Conservation (phyloP, 805 yeast species). For the Peterozyma toletana region DNA sequence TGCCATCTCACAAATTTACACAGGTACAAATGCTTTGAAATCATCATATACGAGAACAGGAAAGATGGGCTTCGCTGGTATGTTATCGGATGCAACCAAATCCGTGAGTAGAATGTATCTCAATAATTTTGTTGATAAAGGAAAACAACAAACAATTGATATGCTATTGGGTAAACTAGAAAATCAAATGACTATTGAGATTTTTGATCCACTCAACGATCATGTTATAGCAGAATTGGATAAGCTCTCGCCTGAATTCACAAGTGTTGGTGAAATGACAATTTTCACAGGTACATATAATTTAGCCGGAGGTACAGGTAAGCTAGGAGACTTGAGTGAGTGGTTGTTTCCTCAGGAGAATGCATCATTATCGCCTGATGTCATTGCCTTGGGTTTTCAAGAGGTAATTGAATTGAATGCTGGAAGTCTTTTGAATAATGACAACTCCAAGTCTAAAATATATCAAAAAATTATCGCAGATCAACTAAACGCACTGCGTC, state of each 20-base stretch:
- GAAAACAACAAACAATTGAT: slow-evolving; percentile 86
- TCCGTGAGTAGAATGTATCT: slow-evolving; percentile 93
- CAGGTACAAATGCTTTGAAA: slow-evolving; percentile 96
- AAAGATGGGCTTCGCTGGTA: slow-evolving; percentile 94
- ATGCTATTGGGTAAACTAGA: slow-evolving; percentile 75
- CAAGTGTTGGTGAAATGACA: slow-evolving; percentile 50
- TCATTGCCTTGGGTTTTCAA: slow-evolving; percentile 87
- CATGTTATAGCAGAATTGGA: slow-evolving; percentile 63
- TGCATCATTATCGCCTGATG: slow-evolving; percentile 51
- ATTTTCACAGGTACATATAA: slow-evolving; percentile 84
- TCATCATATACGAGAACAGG: slow-evolving; percentile 93
- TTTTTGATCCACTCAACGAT: slow-evolving; percentile 86
- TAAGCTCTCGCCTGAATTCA: slow-evolving; percentile 42
- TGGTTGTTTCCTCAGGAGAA: slow-evolving; percentile 80
- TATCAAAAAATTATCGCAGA: slow-evolving; percentile 70
- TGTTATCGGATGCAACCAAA: slow-evolving; percentile 94
- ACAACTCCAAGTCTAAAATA: slow-evolving; percentile 62
- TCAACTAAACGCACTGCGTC: slow-evolving; percentile 41
- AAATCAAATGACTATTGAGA: slow-evolving; percentile 59
- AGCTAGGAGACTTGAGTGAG: slow-evolving; percentile 48
- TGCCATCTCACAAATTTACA: slow-evolving; percentile 88
- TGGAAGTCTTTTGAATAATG: slow-evolving; percentile 82
- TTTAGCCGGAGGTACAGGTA: slow-evolving; percentile 60
- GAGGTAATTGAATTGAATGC: slow-evolving; percentile 93
- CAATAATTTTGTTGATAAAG: slow-evolving; percentile 90